Evolutionary conservation across 179 eudicot genomes (phyloP).

Genomic region (Beta lomatogona): DNA sequence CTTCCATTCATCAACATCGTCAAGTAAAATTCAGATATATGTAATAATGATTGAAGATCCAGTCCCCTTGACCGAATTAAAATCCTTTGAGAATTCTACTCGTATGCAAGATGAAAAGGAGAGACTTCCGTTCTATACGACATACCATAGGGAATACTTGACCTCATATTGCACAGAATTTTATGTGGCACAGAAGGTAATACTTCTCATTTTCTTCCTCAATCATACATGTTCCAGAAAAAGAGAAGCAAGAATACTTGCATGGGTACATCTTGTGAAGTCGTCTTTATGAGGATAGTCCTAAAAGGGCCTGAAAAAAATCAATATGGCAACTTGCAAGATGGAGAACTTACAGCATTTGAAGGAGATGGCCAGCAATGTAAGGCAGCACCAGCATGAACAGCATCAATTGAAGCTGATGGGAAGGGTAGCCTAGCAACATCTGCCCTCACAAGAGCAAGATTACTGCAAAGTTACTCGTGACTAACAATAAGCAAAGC

Average conservation of each 20-base stretch:
- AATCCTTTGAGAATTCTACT: not conserved
- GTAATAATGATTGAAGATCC: not conserved
- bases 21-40: not conserved
- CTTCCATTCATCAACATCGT: not conserved
- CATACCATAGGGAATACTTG: not conserved
- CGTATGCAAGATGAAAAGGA: not conserved
- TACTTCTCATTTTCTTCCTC: not conserved
- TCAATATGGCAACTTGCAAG: constrained; percentile 1
- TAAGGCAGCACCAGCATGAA: constrained; percentile 99
- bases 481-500: constrained; percentile 24
- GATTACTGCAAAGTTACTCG: constrained; percentile 56
- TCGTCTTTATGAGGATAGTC: not conserved
- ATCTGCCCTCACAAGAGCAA: constrained; percentile 97
- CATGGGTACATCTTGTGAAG: not conserved
- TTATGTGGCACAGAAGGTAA: not conserved
- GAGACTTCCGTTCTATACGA: not conserved
- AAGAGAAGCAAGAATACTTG: constrained; percentile 1
- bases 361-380: constrained; percentile 99
- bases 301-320: not conserved
- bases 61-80: not conserved
- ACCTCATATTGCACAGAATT: not conserved
- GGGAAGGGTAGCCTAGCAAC: constrained; percentile 91
- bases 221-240: not conserved
- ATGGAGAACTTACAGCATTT: constrained; percentile 68
- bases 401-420: constrained; percentile 91